A percentile compares a stretch with the other conserved stretches of the same genome.
phyloP scores from a whole-genome alignment of 257 asterid species.

The Nemophila menziesii region DNA sequence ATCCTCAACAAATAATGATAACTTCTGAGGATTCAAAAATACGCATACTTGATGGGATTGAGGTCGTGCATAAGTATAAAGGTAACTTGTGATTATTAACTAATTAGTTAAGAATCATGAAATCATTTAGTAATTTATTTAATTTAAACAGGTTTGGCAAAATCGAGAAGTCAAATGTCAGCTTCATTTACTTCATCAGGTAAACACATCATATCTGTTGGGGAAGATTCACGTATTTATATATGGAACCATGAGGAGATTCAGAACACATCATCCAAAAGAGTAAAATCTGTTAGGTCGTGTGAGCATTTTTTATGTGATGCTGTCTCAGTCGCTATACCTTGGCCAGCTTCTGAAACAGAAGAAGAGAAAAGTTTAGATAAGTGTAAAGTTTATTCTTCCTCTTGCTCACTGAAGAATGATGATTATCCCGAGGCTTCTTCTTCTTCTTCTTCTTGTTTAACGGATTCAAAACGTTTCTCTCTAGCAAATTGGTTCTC shows the following conservation, averaged over 20 bases:
- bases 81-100: conserved; percentile 23
- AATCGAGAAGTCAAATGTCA: conserved; percentile 55
- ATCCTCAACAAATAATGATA: conserved; percentile 51
- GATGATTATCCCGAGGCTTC: too few relatives aligned
- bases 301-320: conserved; percentile 53
- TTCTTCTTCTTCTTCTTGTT: conserved; percentile 14
- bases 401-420: conserved; percentile 5
- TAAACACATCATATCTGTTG: conserved; percentile 59
- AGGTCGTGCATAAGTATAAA: conserved; percentile 62
- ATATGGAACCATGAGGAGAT: conserved; percentile 51
- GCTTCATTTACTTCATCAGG: conserved; percentile 60
- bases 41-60: conserved; percentile 65
- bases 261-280: conserved; percentile 28
- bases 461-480: conserved; percentile 39
- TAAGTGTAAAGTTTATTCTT: neutral
- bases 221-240: conserved; percentile 60
- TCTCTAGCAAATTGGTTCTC: conserved; percentile 62
- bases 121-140: neutral
- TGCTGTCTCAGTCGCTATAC: conserved; percentile 45
- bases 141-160: conserved; percentile 33
- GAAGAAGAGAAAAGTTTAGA: neutral
- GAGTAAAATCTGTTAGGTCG: conserved; percentile 39
- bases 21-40: conserved; percentile 79
- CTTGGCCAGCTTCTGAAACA: conserved; percentile 35
- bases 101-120: neutral